phyloP scores from a whole-genome alignment of 352 stramenopile species.

The Phytophthora europaea region DNA sequence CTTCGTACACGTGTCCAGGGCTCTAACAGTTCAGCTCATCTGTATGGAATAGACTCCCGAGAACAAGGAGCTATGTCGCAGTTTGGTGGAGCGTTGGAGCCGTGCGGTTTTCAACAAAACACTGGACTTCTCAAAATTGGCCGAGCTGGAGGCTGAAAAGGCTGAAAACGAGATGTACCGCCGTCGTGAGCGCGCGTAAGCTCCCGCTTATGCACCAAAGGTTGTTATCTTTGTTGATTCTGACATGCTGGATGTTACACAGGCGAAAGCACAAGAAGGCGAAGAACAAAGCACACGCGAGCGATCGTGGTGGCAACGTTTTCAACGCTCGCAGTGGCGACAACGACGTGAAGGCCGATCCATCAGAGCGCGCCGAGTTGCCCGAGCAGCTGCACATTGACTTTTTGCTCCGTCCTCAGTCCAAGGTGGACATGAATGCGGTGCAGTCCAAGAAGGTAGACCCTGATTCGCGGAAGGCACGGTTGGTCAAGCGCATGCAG shows the following conservation, averaged over 20 bases:
- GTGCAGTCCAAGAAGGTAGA: constrained; percentile 72
- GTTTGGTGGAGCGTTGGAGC: constrained; percentile 89
- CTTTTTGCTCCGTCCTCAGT: constrained; percentile 85
- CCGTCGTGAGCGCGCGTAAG: constrained; percentile 60
- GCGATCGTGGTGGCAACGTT: constrained; percentile 55
- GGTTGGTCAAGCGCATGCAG: constrained; percentile 89
- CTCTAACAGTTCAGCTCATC: constrained; percentile 1
- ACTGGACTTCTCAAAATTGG: constrained; percentile 88
- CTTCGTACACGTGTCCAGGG: background rate
- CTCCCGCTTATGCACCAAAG: constrained; percentile 1
- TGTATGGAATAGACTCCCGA: constrained; percentile 62
- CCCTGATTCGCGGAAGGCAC: constrained; percentile 81
- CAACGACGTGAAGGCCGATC: constrained; percentile 45
- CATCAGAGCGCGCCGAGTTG: constrained; percentile 75
- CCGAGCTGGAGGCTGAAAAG: constrained; percentile 88
- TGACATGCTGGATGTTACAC: constrained; percentile 9
- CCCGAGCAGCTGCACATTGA: constrained; percentile 84
- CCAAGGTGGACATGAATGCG: constrained; percentile 82
- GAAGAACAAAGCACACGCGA: constrained; percentile 33
- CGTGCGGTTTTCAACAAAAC: constrained; percentile 92
- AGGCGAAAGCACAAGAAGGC: constrained; percentile 62
- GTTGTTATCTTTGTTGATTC: background rate
- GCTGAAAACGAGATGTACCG: constrained; percentile 81
- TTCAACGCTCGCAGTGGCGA: constrained; percentile 51
- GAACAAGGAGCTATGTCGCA: constrained; percentile 90